A percentile compares a stretch with the other conserved stretches of the same genome.
phyloP scores from a whole-genome alignment of 2,329 filamentous ascomycete species.

The Onygenales sp. region DNA sequence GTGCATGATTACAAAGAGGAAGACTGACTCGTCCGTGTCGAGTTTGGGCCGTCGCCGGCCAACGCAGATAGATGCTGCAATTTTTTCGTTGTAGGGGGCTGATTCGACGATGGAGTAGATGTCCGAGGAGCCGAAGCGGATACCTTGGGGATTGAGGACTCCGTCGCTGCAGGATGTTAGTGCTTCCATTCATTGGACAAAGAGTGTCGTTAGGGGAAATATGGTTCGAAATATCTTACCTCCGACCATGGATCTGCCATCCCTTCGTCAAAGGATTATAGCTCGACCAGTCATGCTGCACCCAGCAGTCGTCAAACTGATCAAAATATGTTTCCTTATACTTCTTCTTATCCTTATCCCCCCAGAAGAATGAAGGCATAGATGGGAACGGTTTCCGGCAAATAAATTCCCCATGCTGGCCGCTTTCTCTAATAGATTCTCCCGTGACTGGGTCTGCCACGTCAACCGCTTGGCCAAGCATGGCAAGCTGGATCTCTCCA shows the following conservation, averaged over 20 bases:
- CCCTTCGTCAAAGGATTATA: conserved; percentile 35
- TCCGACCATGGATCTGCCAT: not conserved
- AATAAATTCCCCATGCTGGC: conserved; percentile 37
- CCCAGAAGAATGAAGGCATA: conserved; percentile 39
- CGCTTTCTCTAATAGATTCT: conserved; percentile 21
- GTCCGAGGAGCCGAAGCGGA: conserved; percentile 39
- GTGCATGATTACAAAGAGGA: conserved; percentile 31
- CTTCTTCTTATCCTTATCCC: conserved; percentile 28
- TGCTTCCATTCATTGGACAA: not conserved
- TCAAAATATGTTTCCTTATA: conserved; percentile 40
- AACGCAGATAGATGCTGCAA: conserved; percentile 31
- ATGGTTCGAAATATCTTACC: not conserved
- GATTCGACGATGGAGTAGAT: conserved; percentile 41
- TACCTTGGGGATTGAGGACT: conserved; percentile 39
- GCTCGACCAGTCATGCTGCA: conserved; percentile 39
- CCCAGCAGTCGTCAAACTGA: conserved; percentile 32
- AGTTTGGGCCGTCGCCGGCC: conserved; percentile 26
- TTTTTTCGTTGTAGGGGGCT: conserved; percentile 24
- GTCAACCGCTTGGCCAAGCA: conserved; percentile 39
- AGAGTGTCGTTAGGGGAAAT: not conserved
- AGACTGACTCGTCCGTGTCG: conserved; percentile 30
- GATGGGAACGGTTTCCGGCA: conserved; percentile 38
- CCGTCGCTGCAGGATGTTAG: conserved; percentile 25
- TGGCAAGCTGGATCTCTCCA: conserved; percentile 38
- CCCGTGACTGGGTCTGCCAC: conserved; percentile 32